These are phyloP conservation scores for Cryphonectria japonica DNA, from an alignment of 2,329 filamentous ascomycete genomes.

Conservation along the genomic window DNA sequence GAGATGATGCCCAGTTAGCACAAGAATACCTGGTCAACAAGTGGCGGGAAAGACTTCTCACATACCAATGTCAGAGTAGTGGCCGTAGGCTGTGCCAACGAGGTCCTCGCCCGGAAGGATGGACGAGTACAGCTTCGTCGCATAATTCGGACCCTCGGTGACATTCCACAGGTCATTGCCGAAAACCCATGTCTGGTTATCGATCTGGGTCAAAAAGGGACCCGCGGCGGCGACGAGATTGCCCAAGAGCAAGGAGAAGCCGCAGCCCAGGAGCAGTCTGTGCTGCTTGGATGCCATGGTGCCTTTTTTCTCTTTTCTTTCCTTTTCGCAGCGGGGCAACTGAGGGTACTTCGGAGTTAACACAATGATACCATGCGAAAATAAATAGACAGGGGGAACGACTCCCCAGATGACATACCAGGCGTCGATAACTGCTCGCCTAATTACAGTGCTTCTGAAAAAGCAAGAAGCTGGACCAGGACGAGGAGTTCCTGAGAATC, in stretches of 20 bases:
- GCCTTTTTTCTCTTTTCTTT: too few species aligned
- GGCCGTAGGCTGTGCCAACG: slow-evolving; percentile 38
- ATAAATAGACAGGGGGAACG: neutral
- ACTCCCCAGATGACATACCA: neutral
- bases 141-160: slow-evolving; percentile 34
- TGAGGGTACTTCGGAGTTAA: neutral
- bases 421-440: neutral
- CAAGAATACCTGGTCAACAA: too few species aligned
- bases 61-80: slow-evolving; percentile 39
- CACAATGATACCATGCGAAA: neutral
- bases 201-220: slow-evolving; percentile 36
- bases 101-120: slow-evolving; percentile 37
- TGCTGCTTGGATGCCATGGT: slow-evolving; percentile 10
- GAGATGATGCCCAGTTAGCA: neutral
- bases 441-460: neutral
- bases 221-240: slow-evolving; percentile 8
- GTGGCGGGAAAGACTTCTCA: neutral
- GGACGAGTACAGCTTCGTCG: slow-evolving; percentile 26
- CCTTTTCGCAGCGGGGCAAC: neutral
- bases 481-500: too few species aligned
- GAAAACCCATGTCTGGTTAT: slow-evolving; percentile 38
- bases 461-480: neutral
- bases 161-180: slow-evolving; percentile 39
- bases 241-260: slow-evolving; percentile 6
- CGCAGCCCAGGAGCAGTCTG: neutral